Evolutionary conservation across 225 moss, liverwort and hornwort species (phyloP), one percentile per base, ranked within the genome.

Genomic region (Takakia lepidozioides): DNA sequence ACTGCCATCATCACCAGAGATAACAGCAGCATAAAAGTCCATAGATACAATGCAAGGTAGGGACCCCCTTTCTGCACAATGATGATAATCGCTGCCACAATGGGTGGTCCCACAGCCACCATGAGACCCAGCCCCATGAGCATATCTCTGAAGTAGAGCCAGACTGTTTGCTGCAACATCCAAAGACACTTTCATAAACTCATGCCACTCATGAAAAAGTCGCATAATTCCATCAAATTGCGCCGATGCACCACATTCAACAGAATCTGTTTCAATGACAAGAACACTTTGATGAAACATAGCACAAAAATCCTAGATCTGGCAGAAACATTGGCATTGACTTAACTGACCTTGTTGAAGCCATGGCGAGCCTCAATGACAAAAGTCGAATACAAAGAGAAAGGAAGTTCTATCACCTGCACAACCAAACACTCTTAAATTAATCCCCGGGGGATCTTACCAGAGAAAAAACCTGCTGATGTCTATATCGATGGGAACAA

Each of bases 301-400:
- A n/a, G n/a, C n/a, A n/a, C n/a, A n/a, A n/a, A n/a, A n/a, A n/a
- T n/a, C n/a, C n/a, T n/a, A n/a, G n/a, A n/a, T n/a, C n/a, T n/a
- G n/a, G n/a, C n/a, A n/a, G n/a, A n/a, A n/a, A n/a, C n/a, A n/a
- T n/a, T n/a, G n/a, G n/a, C n/a, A n/a, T n/a, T n/a, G 32, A 32
- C 32, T 32, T 7, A 11, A 6, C 42, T 29, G 6, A 80, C 80
- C 74, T 93, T 93, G 52, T 98, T 98, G 49, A 98, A 98, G 22
- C 98, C 98, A 71, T 98, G 98, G 8, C 87, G 85, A 45, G 74
- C 78, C 65, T 98, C 98, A n/a, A 91, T 91, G 43, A 91, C 98
- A 32, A 98, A 98, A 1, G 98, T 91, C 4, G 78, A 98, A 17
- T 91, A 98, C 3, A 98, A 53, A 17, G 87, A 78, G 36, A 98